A percentile compares a stretch with the other conserved stretches of the same genome.
Conservation (phyloP, 1,284 basidiomycete species). For the Mycosarcoma mackinlayi region DNA sequence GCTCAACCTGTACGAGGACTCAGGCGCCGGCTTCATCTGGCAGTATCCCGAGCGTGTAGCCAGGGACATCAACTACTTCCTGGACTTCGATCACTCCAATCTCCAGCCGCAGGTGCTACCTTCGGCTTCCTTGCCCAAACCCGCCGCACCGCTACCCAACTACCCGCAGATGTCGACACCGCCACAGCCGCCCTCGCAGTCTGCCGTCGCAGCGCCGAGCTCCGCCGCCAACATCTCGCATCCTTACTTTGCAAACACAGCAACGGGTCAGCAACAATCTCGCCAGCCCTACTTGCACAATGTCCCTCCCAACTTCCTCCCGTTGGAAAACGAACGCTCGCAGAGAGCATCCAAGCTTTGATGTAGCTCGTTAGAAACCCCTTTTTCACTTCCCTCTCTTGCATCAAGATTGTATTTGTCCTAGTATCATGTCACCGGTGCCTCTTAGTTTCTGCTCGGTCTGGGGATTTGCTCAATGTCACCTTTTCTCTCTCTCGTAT, state of each 20-base stretch:
- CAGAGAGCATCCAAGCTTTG: conserved; percentile 30
- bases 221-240: conserved; percentile 12
- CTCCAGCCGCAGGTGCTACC: conserved; percentile 32
- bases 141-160: background rate
- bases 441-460: background rate
- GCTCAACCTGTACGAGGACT: conserved; percentile 33
- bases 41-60: conserved; percentile 41
- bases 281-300: conserved; percentile 16
- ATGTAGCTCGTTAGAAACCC: background rate
- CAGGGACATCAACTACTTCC: conserved; percentile 37
- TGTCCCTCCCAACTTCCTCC: conserved; percentile 8
- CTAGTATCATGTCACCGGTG: background rate
- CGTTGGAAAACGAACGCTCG: conserved; percentile 2
- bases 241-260: conserved; percentile 22
- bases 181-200: background rate
- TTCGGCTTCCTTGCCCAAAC: conserved; percentile 29
- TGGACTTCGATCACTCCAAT: conserved; percentile 32
- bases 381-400: background rate
- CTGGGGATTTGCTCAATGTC: conserved; percentile 13
- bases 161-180: background rate
- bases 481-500: background rate
- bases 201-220: background rate
- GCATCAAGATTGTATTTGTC: too few species aligned
- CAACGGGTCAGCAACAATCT: conserved; percentile 15
- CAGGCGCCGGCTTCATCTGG: conserved; percentile 38